Evolutionary conservation across 2,329 filamentous ascomycete species (phyloP), one percentile per base, ranked within the genome.

Genomic region (Colletotrichum zoysiae): DNA sequence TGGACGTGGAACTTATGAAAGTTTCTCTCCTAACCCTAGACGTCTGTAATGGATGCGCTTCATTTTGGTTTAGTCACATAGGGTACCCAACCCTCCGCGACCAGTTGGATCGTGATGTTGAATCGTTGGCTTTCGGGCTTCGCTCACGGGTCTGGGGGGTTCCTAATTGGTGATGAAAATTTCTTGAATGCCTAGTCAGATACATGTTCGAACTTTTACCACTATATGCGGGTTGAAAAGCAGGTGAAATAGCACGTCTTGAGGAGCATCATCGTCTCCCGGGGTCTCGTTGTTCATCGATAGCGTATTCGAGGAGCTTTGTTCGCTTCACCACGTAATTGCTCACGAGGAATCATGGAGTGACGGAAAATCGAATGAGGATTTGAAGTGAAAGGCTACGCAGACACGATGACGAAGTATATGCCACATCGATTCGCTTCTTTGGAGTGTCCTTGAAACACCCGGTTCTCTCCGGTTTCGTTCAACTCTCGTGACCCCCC

Each of bases 271-370:
- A 20, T 38, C 8, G 33, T 20, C 42, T 35, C 8, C 5, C 8
- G 3, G 6, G 9, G 33, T 38, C 44, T 62, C 14, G 23, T 33
- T 23, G 8, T 26, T 51, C 20, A 6, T 18, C 44, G 9, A 35
- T 38, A 30, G 58, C 20, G 44, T 50, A n/a, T 26, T 50, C 50
- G 12, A 38, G 44, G 58, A 61, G 18, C 18, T 50, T 61, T 50
- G 23, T 38, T 18, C 48, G 58, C 35, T 61, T 63, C 30, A 71
- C 51, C 5, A 18, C 16, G 57, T 35, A 38, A 71, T 71, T 61
- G 7, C 26, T 33, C 48, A 12, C 16, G 42, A 14, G 20, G 12
- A 18, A 8, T n/a, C 16, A 0, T 40, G 6, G n/a, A n/a, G 12
- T 56, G 18, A 11, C 33, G 11, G 33, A 56, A 38, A 20, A 8